A percentile compares a stretch with the other conserved stretches of the same genome.
Conservation (phyloP, 2,329 filamentous ascomycete species). For the Ploettnerulaceae sp. region DNA sequence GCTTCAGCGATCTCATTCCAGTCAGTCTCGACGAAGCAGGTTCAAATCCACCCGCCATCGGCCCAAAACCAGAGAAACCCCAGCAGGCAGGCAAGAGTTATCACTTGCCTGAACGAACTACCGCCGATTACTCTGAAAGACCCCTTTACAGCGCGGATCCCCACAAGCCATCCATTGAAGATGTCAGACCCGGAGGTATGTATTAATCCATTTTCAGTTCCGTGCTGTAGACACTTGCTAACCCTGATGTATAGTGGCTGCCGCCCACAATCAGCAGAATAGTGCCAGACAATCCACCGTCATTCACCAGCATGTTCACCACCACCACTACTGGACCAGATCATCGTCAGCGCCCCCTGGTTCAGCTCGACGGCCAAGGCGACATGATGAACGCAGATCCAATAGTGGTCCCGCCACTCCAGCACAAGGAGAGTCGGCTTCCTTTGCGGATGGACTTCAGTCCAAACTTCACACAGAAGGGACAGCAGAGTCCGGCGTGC, state of each 20-base stretch:
- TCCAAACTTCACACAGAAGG: constrained; percentile 11
- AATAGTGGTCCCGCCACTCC: constrained; percentile 10
- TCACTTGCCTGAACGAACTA: constrained; percentile 22
- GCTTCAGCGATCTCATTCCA: constrained; percentile 39
- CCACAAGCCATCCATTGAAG: constrained; percentile 11
- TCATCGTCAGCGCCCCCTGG: constrained; percentile 13
- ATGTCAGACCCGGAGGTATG: neutral
- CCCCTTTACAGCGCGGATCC: constrained; percentile 17
- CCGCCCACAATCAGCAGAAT: constrained; percentile 16
- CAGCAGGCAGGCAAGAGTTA: constrained; percentile 14
- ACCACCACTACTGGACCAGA: constrained; percentile 56
- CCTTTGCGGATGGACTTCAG: constrained; percentile 13
- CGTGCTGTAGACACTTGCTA: neutral
- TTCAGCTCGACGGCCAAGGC: constrained; percentile 16
- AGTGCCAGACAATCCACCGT: constrained; percentile 10
- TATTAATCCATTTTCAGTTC: neutral
- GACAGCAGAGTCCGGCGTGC: constrained; percentile 16
- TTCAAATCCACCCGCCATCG: constrained; percentile 28
- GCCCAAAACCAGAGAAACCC: constrained; percentile 26
- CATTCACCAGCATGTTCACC: constrained; percentile 53
- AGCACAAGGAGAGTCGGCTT: constrained; percentile 12
- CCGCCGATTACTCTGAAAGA: constrained; percentile 23
- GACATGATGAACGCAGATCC: constrained; percentile 7
- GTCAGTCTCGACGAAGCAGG: constrained; percentile 34
- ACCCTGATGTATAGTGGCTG: constrained; percentile 10